Percentiles rank a stretch among this genome's conserved stretches.
Evolutionary conservation across 148 eudicot genomes (phyloP).

Genomic region (Heliosperma pusillum): DNA sequence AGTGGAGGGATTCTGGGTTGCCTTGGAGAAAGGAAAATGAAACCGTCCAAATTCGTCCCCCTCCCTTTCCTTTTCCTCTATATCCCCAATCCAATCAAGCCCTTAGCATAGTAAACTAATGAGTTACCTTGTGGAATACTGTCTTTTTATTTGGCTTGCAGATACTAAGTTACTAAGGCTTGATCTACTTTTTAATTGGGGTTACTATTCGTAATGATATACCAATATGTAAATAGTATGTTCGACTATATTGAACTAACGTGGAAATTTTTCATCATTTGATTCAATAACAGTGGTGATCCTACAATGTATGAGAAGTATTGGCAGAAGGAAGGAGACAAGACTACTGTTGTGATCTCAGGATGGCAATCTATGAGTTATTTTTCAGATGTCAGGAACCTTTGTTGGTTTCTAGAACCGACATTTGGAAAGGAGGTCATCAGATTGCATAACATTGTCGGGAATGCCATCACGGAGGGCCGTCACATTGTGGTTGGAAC

Average conservation of each 20-base stretch:
- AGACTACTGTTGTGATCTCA: slow-evolving; percentile 53
- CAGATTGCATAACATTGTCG: slow-evolving; percentile 66
- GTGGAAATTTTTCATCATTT: not conserved
- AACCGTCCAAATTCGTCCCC: no score
- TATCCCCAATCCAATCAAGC: no score
- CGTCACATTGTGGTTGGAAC: slow-evolving; percentile 86
- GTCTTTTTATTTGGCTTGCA: not conserved
- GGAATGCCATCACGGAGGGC: slow-evolving; percentile 73
- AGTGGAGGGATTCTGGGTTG: no score
- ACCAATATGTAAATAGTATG: not conserved
- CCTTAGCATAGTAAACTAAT: no score
- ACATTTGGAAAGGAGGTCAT: slow-evolving; percentile 51
- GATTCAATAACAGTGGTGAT: slow-evolving; percentile 63
- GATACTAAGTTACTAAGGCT: not conserved
- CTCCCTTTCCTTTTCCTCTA: no score
- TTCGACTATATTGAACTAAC: slow-evolving; percentile 6
- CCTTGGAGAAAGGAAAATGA: no score
- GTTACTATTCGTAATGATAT: not conserved
- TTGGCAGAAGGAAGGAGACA: slow-evolving; percentile 71
- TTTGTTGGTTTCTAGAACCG: slow-evolving; percentile 92
- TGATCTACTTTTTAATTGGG: not conserved
- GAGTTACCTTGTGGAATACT: no score
- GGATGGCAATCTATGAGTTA: slow-evolving; percentile 89
- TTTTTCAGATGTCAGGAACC: slow-evolving; percentile 62
- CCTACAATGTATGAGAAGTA: slow-evolving; percentile 94